Evolutionary conservation across 345 rosid species (phyloP), one percentile per base, ranked within the genome.

Genomic region (Nasturtium officinale): DNA sequence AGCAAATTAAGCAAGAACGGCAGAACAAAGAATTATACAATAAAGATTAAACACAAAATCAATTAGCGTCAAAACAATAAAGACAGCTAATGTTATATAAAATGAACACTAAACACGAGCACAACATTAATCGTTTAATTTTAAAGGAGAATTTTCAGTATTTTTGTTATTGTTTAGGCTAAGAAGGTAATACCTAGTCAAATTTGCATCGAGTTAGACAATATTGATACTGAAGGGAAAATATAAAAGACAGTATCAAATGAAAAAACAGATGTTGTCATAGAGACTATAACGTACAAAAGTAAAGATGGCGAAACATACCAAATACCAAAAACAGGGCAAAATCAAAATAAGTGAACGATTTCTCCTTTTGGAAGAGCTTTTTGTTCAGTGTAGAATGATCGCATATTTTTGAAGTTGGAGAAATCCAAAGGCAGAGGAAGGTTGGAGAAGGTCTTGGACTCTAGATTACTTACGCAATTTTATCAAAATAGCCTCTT

Each of bases 401-500:
- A 56, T 74, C 53, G 9, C 54, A 47, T 30, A 45, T 56, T 35
- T 47, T 72, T 47, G 37, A 21, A 9, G 51, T 67, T 67, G 18
- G 42, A 48, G 1, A 58, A 20, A 56, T 74, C 51, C 5, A 21
- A 56, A 16, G 46, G 26, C 30, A 20, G 54, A 58, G 55, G 78
- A 75, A 75, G 68, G 37, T 67, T 67, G 67, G 68, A 75, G 78
- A 75, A 67, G 67, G 68, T 75, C 55, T 73, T 37, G 8, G 78
- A 75, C 61, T 29, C 55, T 2, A 0, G 9, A 30, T 48, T n/a
- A 75, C 3, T 58, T 37, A 48, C 1, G n/a, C 11, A 6, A 11
- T 20, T 65, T 74, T 42, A 20, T 13, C 9, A 60, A 59, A 29
- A 29, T 48, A 48, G 12, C 35, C 55, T 38, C 55, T 7, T 2